Conservation (phyloP, 345 rosid genomes). For the Abelmoschus esculentus region DNA sequence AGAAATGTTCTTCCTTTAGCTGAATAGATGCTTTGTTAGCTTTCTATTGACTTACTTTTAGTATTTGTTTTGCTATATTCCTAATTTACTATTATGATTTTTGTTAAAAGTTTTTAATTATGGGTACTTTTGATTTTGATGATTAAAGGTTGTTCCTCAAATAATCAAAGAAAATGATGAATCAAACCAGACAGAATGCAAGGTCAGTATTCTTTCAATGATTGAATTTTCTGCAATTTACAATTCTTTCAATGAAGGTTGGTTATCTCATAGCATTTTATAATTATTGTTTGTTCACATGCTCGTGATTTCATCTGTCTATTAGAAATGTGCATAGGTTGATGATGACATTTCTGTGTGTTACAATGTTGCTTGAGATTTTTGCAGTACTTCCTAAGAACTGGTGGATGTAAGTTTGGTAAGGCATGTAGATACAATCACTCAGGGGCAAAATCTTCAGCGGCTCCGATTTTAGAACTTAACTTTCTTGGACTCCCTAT, state of each 20-base stretch:
- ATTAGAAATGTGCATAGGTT: constrained; percentile 1
- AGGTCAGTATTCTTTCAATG: constrained; percentile 37
- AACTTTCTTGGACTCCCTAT: constrained; percentile 90
- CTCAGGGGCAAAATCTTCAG: constrained; percentile 31
- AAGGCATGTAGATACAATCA: constrained; percentile 78
- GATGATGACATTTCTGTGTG: constrained; percentile 12
- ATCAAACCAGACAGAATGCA: constrained; percentile 67
- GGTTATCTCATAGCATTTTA: not conserved
- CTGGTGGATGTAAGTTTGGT: constrained; percentile 94
- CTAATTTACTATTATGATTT: not conserved
- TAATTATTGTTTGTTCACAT: not conserved
- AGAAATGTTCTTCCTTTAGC: not conserved
- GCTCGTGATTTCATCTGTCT: not conserved
- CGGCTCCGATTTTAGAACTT: constrained; percentile 38
- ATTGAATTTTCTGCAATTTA: not conserved
- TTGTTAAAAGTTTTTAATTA: constrained; percentile 1
- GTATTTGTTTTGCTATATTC: not conserved
- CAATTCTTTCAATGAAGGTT: not conserved
- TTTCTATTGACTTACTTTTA: not conserved
- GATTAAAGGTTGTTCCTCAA: constrained; percentile 50
- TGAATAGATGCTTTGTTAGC: not conserved
- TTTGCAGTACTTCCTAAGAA: constrained; percentile 77
- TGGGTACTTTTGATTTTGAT: constrained; percentile 16
- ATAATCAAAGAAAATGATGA: constrained; percentile 58
- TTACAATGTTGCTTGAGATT: constrained; percentile 18